Evolutionary conservation across 129 eudicot genomes (phyloP).

Genomic region (carrot (Daucus carota)): DNA sequence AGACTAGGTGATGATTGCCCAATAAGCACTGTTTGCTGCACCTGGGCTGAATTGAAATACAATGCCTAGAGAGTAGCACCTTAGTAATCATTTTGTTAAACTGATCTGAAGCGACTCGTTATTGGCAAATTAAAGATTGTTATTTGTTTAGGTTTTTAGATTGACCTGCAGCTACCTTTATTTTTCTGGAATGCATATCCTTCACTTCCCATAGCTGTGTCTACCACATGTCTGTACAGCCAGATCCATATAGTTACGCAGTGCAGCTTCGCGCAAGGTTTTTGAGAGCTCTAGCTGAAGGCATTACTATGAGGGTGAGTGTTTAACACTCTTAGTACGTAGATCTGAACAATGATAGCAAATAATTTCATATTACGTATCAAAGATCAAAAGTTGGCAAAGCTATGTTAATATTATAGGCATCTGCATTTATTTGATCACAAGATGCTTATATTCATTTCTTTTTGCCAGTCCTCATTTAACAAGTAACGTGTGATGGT

Average conservation of each 20-base stretch:
- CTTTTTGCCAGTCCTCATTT: neutral
- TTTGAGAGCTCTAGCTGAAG: conserved; percentile 32
- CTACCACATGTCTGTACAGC: conserved; percentile 45
- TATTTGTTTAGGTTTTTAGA: neutral
- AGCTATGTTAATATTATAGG: neutral
- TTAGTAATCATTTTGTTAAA: neutral
- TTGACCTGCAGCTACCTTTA: conserved; percentile 3
- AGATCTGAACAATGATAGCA: neutral
- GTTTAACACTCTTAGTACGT: neutral
- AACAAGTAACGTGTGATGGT: neutral
- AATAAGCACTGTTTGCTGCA: neutral
- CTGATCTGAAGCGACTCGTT: neutral
- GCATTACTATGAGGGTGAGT: conserved; percentile 36
- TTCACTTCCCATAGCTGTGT: conserved; percentile 46
- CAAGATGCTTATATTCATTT: neutral
- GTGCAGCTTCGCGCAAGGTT: conserved; percentile 31
- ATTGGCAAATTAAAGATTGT: neutral
- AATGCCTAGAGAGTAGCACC: neutral
- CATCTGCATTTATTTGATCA: neutral
- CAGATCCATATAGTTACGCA: conserved; percentile 27
- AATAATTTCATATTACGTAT: neutral
- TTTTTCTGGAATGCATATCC: conserved; percentile 12
- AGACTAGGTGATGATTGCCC: neutral
- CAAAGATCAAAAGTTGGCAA: neutral
- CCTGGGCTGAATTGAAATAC: neutral